Conservation (phyloP, 345 rosid genomes). For the Eucalyptus caleyi region DNA sequence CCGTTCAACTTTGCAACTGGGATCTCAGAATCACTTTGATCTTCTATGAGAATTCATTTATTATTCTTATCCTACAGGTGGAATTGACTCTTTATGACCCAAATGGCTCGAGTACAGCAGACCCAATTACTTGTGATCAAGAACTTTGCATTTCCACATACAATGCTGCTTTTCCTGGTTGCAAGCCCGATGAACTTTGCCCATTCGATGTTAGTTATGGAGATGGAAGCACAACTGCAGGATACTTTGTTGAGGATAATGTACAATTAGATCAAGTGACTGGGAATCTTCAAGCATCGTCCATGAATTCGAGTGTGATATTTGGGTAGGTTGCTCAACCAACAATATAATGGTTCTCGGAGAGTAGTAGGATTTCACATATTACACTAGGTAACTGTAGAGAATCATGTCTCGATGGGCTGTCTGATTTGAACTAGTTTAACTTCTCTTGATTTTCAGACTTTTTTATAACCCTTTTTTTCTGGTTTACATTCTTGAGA, state of each 20-base stretch:
- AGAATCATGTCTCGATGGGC: not conserved
- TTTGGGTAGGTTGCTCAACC: slow-evolving; percentile 49
- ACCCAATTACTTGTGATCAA: slow-evolving; percentile 34
- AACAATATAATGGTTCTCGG: not conserved
- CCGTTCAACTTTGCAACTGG: not conserved
- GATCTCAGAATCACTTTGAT: not conserved
- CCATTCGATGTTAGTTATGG: slow-evolving; percentile 53
- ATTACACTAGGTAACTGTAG: not conserved
- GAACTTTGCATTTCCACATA: slow-evolving; percentile 40
- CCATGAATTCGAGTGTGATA: slow-evolving; percentile 31
- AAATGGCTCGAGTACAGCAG: slow-evolving; percentile 26
- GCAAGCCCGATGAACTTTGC: slow-evolving; percentile 32
- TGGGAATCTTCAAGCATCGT: slow-evolving; percentile 35
- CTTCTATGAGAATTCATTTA: not conserved
- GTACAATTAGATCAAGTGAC: slow-evolving; percentile 35
- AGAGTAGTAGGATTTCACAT: not conserved
- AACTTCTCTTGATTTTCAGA: not conserved
- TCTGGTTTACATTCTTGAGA: not conserved
- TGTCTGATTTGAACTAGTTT: not conserved
- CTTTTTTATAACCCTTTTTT: not conserved
- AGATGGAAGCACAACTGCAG: slow-evolving; percentile 71
- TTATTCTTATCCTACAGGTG: slow-evolving; percentile 18
- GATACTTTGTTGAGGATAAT: slow-evolving; percentile 54
- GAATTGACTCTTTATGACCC: slow-evolving; percentile 40
- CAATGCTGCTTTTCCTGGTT: slow-evolving; percentile 29